Conservation (phyloP, 1,284 basidiomycete species). For the Ganoderma boninense region DNA sequence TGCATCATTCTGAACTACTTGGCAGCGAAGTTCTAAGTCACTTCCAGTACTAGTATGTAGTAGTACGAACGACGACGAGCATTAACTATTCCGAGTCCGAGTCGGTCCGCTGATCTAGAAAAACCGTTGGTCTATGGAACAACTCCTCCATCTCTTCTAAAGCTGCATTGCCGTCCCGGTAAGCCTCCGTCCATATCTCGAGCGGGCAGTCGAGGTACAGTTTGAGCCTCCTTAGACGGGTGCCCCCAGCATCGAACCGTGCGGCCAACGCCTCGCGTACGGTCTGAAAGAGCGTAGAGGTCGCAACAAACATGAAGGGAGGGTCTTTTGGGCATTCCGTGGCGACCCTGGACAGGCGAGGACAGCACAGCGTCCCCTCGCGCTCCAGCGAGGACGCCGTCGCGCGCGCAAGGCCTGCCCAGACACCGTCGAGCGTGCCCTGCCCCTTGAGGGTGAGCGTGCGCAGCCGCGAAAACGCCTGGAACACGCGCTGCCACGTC, state of each 20-base stretch:
- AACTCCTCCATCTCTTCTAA: background rate
- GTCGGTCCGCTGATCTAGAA: too few species aligned
- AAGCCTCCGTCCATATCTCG: background rate
- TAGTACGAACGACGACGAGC: too few species aligned
- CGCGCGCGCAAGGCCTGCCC: background rate
- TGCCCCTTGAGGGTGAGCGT: background rate
- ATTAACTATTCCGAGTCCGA: too few species aligned
- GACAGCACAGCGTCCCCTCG: background rate
- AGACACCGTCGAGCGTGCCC: background rate
- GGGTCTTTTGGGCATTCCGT: background rate
- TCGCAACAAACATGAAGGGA: background rate
- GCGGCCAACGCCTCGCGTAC: background rate
- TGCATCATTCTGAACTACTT: too few species aligned
- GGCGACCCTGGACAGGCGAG: background rate
- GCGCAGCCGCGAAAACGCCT: background rate
- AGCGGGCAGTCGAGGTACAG: background rate
- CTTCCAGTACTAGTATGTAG: too few species aligned
- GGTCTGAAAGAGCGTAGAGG: background rate
- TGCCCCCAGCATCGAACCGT: background rate
- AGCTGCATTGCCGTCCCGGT: too few species aligned
- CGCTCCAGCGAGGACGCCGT: background rate
- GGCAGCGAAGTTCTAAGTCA: too few species aligned
- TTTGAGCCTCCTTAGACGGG: background rate
- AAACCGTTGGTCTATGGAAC: background rate
- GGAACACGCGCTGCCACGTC: background rate